Conservation (phyloP, 2,329 filamentous ascomycete genomes). For the Fusarium sp. region DNA sequence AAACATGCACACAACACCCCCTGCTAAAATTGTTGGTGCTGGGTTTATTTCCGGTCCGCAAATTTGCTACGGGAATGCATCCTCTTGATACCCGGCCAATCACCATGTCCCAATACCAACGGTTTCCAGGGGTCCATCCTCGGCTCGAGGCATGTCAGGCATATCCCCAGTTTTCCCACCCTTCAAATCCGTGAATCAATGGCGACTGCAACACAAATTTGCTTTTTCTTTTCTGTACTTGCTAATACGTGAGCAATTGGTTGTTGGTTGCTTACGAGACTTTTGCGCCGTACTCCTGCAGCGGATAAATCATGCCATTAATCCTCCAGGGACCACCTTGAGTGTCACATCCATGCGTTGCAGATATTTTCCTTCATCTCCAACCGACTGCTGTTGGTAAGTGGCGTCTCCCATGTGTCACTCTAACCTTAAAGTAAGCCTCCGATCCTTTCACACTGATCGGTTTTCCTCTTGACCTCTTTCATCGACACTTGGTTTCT, state of each 20-base stretch:
- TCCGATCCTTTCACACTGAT: neutral
- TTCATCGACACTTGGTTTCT: neutral
- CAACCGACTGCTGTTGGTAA: slow-evolving; percentile 16
- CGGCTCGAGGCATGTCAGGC: neutral
- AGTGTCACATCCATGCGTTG: slow-evolving; percentile 13
- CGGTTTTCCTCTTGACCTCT: slow-evolving; percentile 1
- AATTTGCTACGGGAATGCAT: slow-evolving; percentile 1
- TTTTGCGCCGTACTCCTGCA: slow-evolving; percentile 28
- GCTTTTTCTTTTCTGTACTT: too few relatives aligned
- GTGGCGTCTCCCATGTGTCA: neutral
- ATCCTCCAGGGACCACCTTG: slow-evolving; percentile 1
- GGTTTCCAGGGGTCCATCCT: neutral
- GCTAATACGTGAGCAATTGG: neutral
- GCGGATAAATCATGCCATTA: slow-evolving; percentile 27
- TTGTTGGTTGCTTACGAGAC: neutral
- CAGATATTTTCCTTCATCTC: neutral
- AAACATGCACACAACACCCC: neutral
- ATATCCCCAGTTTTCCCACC: neutral
- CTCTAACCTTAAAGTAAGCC: slow-evolving; percentile 19
- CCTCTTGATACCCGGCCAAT: slow-evolving; percentile 3
- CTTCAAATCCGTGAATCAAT: neutral
- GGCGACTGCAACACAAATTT: neutral
- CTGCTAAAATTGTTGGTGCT: slow-evolving; percentile 15
- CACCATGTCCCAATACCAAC: neutral
- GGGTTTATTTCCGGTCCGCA: slow-evolving; percentile 3